A percentile compares a stretch with the other conserved stretches of the same genome.
Conservation (phyloP, 257 asterid species). For the Salvia hispanica region DNA sequence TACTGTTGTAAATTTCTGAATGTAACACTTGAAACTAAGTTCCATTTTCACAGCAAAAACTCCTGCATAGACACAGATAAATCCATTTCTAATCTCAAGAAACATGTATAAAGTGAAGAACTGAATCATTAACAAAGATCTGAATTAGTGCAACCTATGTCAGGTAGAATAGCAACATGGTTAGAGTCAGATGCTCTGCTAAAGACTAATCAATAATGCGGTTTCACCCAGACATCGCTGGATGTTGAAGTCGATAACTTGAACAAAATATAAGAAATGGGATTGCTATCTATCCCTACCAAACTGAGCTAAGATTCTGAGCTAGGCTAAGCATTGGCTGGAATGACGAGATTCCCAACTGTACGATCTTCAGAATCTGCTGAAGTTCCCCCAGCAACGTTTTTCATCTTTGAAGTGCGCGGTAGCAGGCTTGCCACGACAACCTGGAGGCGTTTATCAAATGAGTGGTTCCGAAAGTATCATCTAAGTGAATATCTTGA, state of each 20-base stretch:
- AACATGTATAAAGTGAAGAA: not conserved
- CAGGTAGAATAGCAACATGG: slow-evolving; percentile 32
- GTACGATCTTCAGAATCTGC: slow-evolving; percentile 35
- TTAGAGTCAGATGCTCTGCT: slow-evolving; percentile 28
- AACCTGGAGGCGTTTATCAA: slow-evolving; percentile 41
- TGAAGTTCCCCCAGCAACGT: slow-evolving; percentile 38
- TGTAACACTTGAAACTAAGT: not conserved
- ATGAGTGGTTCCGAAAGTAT: not conserved
- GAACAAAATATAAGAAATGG: slow-evolving; percentile 36
- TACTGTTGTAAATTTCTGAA: not conserved
- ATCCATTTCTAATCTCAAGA: not conserved
- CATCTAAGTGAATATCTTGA: slow-evolving; percentile 2
- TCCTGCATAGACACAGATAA: not conserved
- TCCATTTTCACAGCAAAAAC: not conserved
- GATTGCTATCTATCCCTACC: slow-evolving; percentile 35
- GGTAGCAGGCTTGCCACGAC: slow-evolving; percentile 54
- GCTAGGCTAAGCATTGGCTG: slow-evolving; percentile 41
- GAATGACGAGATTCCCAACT: slow-evolving; percentile 34
- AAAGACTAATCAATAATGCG: slow-evolving; percentile 33
- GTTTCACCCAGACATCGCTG: slow-evolving; percentile 28
- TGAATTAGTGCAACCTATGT: slow-evolving; percentile 28
- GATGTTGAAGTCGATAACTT: slow-evolving; percentile 34
- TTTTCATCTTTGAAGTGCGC: slow-evolving; percentile 44
- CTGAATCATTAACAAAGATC: not conserved
- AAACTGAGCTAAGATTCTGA: slow-evolving; percentile 45